Evolutionary conservation across 257 asterid species (phyloP).

Genomic region (Parsonsia alboflavescens): DNA sequence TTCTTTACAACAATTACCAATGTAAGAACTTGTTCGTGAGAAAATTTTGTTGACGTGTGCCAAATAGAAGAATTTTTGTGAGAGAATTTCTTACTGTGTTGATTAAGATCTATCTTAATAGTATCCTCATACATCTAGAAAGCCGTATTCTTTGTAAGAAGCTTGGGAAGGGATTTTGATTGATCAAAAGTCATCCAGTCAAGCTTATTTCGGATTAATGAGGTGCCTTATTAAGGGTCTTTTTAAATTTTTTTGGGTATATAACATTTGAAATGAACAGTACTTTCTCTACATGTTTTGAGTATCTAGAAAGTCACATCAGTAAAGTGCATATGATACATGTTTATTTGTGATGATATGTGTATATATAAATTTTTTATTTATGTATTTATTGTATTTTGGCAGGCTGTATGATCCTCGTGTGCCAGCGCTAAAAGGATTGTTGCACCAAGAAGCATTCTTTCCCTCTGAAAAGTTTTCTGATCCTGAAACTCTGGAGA

Average conservation of each 20-base stretch:
- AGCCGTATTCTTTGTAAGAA: too few species aligned
- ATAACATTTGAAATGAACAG: background rate
- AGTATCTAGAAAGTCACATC: background rate
- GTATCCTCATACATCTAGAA: too few species aligned
- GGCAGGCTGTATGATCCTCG: conserved; percentile 96
- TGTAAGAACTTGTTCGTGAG: background rate
- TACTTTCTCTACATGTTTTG: background rate
- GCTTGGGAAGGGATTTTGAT: too few species aligned
- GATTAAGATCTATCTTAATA: too few species aligned
- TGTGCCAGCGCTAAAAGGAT: conserved; percentile 50
- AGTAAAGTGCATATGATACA: background rate
- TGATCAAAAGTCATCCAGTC: too few species aligned
- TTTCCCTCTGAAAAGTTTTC: conserved; percentile 78
- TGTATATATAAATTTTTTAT: background rate
- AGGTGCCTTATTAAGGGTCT: background rate
- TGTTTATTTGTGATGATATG: conserved; percentile 13
- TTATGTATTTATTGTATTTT: conserved; percentile 8
- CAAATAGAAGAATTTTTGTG: background rate
- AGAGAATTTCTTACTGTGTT: background rate
- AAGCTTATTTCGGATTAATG: too few species aligned
- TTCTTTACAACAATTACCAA: background rate
- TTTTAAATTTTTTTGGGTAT: background rate
- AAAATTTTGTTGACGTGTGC: background rate
- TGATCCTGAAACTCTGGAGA: conserved; percentile 61
- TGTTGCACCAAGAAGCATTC: conserved; percentile 63